Base-by-base conservation (phyloP, 2,329 filamentous ascomycete genomes). In the Myriosclerotinia curreyana region DNA sequence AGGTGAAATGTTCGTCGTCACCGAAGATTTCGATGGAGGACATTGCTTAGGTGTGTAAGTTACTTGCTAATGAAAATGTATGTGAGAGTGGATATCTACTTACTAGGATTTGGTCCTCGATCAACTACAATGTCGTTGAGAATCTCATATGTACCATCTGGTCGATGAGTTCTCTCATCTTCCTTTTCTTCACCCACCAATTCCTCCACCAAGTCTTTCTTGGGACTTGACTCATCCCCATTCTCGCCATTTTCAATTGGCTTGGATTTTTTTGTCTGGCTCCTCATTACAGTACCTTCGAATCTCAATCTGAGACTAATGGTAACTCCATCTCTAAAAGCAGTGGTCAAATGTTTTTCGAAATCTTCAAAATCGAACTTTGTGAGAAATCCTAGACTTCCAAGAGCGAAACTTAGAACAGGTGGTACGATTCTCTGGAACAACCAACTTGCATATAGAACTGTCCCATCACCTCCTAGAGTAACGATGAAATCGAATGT, bases 111-210 rank as follows among this genome's bases (percentile, higher is more conserved):
- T 8, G 95, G 95, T 0, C 95, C 95, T 22, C 95, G 84, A 73
- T 99, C 95, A 38, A 98, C 86, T 11, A 99, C 94, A n/a, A 98
- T 87, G 75, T 99, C 95, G 72, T 99, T 99, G 67, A 99, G 79
- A 65, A 98, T 96, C 76, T 96, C 91, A 75, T 88, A 92, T 1
- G 90, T 93, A 48, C 87, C 86, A 71, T 95, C 91, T 0, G 93
- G 93, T 50, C 81, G 83, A 78, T 98, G 95, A 0, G 94, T 98
- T 69, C 88, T 86, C 70, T 90, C 86, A 71, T 96, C 90, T 53
- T 93, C 91, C 55, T 85, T 86, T 77, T 94, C 91, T 73, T 94
- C 90, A 6, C 91, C 93, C 58, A 96, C 88, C 55, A 98, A 78
- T 74, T 98, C 93, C 74, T 97, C 93, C 1, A 97, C 89, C 9